A percentile compares a stretch with the other conserved stretches of the same genome.
phyloP scores from a whole-genome alignment of 2,329 filamentous ascomycete species.

The Beauveria medogensis region DNA sequence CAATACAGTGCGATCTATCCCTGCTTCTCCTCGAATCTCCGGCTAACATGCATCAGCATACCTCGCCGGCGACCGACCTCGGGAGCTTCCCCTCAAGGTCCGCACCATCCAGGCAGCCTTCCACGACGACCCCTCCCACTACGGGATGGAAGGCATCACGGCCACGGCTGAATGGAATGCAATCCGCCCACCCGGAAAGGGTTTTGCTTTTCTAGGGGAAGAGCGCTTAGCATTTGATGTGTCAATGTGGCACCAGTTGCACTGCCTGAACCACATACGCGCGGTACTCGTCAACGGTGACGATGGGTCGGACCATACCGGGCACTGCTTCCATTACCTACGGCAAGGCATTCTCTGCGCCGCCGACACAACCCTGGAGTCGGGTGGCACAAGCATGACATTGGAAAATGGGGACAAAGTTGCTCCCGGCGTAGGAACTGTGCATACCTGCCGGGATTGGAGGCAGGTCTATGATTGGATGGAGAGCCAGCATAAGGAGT shows the following conservation, averaged over 20 bases:
- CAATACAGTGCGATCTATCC: not conserved
- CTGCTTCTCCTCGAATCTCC: not conserved
- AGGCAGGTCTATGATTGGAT: slow-evolving; percentile 5
- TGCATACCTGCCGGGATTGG: slow-evolving; percentile 7
- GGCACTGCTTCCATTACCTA: slow-evolving; percentile 11
- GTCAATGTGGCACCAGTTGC: slow-evolving; percentile 7
- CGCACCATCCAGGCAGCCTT: not conserved
- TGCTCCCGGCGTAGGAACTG: not conserved
- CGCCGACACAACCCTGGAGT: slow-evolving; percentile 10
- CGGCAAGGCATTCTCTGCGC: slow-evolving; percentile 12
- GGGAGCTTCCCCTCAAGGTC: not conserved
- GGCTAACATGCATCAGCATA: not conserved
- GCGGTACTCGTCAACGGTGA: slow-evolving; percentile 2
- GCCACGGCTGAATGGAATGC: not conserved
- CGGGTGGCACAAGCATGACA: not conserved
- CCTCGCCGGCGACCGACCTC: not conserved
- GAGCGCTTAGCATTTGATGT: not conserved
- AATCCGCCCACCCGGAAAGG: not conserved
- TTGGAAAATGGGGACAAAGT: not conserved
- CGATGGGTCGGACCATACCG: slow-evolving; percentile 2
- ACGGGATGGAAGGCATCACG: not conserved
- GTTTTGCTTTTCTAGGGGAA: not conserved
- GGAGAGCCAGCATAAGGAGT: not conserved
- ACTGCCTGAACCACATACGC: slow-evolving; percentile 9
- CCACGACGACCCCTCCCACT: not conserved